Percentiles rank a stretch among this genome's conserved stretches.
Evolutionary conservation across 106 monocot genomes (phyloP).

Genomic region (Gastrodia elata): DNA sequence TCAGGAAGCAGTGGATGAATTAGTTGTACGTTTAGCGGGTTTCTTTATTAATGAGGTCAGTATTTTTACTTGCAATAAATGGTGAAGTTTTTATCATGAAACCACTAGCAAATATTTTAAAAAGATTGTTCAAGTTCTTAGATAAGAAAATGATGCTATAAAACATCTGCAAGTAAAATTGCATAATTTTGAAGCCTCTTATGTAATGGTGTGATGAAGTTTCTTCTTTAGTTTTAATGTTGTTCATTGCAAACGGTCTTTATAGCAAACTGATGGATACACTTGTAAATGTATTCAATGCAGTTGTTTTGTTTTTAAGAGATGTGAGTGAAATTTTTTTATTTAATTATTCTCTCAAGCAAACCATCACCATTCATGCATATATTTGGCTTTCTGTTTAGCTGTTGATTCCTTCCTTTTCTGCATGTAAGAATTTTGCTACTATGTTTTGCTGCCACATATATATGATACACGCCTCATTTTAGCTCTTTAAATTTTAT

Average conservation of each 20-base stretch:
- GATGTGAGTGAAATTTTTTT: background rate
- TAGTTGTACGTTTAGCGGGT: slow-evolving; percentile 48
- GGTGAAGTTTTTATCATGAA: background rate
- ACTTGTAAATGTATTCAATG: background rate
- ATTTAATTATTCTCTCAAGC: background rate
- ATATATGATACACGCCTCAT: background rate
- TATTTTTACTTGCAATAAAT: slow-evolving; percentile 5
- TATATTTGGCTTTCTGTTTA: background rate
- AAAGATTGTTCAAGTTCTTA: background rate
- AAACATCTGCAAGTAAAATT: no score
- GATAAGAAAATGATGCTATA: background rate
- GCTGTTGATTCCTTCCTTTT: background rate
- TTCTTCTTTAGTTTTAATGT: background rate
- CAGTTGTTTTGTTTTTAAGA: background rate
- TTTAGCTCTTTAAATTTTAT: background rate
- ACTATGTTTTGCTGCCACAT: background rate
- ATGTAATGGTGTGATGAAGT: background rate
- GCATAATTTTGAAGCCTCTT: background rate
- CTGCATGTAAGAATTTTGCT: background rate
- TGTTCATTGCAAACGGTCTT: background rate
- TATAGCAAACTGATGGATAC: background rate
- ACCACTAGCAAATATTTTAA: background rate
- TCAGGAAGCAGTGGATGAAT: slow-evolving; percentile 58
- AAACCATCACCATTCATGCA: background rate
- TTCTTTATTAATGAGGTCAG: slow-evolving; percentile 74